Evolutionary conservation across 306 rosid genomes (phyloP).

Genomic region (Crataegus laevigata): DNA sequence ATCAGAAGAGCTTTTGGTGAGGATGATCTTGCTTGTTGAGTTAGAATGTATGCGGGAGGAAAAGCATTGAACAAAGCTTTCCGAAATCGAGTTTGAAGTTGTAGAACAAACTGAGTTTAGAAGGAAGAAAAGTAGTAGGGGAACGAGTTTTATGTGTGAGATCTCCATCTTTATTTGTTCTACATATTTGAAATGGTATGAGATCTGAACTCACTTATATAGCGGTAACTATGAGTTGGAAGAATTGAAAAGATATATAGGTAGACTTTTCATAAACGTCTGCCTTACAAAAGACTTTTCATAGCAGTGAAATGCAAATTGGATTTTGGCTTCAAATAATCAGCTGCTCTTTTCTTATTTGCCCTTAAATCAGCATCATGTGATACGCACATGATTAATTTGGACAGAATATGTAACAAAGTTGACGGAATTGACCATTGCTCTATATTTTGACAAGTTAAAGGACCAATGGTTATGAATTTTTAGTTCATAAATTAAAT

Average conservation of each 20-base stretch:
- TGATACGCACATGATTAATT: too few species aligned
- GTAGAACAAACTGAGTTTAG: neutral
- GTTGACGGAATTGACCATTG: too few species aligned
- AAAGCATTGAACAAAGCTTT: constrained; percentile 6
- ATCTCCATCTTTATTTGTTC: neutral
- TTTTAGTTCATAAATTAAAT: too few species aligned
- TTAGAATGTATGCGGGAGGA: neutral
- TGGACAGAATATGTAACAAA: too few species aligned
- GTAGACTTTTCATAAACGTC: neutral
- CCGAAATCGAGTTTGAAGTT: neutral
- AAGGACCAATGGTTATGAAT: too few species aligned
- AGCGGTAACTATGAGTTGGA: neutral
- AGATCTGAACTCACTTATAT: neutral
- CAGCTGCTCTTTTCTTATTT: too few species aligned
- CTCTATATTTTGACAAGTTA: too few species aligned
- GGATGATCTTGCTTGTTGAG: neutral
- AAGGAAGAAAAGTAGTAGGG: neutral
- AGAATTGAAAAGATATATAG: neutral
- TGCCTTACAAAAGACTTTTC: neutral
- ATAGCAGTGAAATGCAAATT: neutral
- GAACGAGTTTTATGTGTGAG: neutral
- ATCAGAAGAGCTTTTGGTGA: constrained; percentile 11
- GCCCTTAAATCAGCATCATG: too few species aligned
- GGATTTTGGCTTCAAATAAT: neutral
- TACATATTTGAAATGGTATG: neutral